These are phyloP conservation scores for Fusarium verticillioides DNA, from an alignment of 2,329 filamentous ascomycete species.

Conservation along the genomic window DNA sequence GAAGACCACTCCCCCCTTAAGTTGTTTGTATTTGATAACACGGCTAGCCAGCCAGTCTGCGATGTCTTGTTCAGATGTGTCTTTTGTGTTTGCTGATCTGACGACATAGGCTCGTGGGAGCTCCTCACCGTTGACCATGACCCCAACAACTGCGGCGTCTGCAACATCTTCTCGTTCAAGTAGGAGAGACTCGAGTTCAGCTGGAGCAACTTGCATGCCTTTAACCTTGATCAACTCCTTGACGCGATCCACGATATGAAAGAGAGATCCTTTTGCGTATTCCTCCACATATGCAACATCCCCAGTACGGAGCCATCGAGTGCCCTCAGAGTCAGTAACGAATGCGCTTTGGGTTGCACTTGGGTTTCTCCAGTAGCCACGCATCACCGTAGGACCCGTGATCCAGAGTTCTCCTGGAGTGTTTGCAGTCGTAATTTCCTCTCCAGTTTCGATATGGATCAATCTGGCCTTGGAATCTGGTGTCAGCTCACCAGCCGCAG, in stretches of 20 bases:
- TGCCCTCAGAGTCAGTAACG: slow-evolving; percentile 58
- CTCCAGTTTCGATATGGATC: slow-evolving; percentile 65
- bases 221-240: slow-evolving; percentile 74
- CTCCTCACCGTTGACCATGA: slow-evolving; percentile 66
- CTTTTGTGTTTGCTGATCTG: slow-evolving; percentile 29
- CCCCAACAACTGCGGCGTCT: slow-evolving; percentile 74
- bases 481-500: slow-evolving; percentile 52
- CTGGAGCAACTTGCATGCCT: slow-evolving; percentile 68
- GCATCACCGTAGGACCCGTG: slow-evolving; percentile 76
- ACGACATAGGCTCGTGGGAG: slow-evolving; percentile 72
- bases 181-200: slow-evolving; percentile 57
- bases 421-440: slow-evolving; percentile 60
- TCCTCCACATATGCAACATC: slow-evolving; percentile 76
- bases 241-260: slow-evolving; percentile 78
- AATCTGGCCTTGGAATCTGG: slow-evolving; percentile 67
- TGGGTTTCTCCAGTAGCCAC: slow-evolving; percentile 79
- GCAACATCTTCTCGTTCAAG: slow-evolving; percentile 58
- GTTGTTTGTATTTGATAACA: slow-evolving; percentile 72
- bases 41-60: slow-evolving; percentile 70
- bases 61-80: slow-evolving; percentile 58
- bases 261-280: slow-evolving; percentile 61
- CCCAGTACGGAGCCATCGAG: slow-evolving; percentile 78
- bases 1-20: slow-evolving; percentile 77
- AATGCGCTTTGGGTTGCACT: slow-evolving; percentile 72
- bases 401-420: slow-evolving; percentile 79